Evolutionary conservation across 495 filamentous ascomycete genomes (phyloP), one percentile per base, ranked within the genome.

Genomic region (Cudoniella acicularis): DNA sequence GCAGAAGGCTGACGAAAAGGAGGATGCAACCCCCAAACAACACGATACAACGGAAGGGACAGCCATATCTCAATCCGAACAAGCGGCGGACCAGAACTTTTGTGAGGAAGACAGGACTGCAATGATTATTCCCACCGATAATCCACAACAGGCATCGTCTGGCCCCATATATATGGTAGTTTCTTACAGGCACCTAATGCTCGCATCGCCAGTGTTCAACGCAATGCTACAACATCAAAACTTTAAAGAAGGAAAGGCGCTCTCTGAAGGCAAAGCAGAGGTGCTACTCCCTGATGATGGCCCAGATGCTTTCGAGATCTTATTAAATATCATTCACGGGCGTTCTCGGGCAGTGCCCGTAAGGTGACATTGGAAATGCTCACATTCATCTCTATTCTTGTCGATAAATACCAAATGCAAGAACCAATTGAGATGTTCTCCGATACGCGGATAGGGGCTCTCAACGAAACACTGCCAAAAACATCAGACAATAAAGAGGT

Each of bases 161-260:
- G 21, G 77, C 73, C 51, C 13, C 13, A 13, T 36, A 6, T 36
- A 36, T 13, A 36, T 36, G 30, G 13, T 6, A 6, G 76, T 81
- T 8, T 83, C 79, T 16, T 79, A 78, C 1, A 75, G 72, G 23
- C 78, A 83, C 60, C 63, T 84, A n/a, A 68, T 61, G 1, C 55
- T 80, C 18, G 72, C 75, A 3, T 84, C 78, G 1, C 62, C 73
- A 1, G 56, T 73, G 9, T 80, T 83, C 61, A 48, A 48, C 6
- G 30, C 30, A 36, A 36, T 36, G 45, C 21, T 48, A 48, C 30
- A 36, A 36, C 21, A 48, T 17, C n/a, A 22, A 8, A 22, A 48
- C n/a, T 48, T 48, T n/a, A 22, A 17, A 48, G 45, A 48, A 48
- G 45, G 45, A 17, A 22, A 17, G 45, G 21, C 4, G n/a, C 45